Base-by-base conservation (phyloP, 1,139 yeast species). In the Kazachstania sp. region DNA sequence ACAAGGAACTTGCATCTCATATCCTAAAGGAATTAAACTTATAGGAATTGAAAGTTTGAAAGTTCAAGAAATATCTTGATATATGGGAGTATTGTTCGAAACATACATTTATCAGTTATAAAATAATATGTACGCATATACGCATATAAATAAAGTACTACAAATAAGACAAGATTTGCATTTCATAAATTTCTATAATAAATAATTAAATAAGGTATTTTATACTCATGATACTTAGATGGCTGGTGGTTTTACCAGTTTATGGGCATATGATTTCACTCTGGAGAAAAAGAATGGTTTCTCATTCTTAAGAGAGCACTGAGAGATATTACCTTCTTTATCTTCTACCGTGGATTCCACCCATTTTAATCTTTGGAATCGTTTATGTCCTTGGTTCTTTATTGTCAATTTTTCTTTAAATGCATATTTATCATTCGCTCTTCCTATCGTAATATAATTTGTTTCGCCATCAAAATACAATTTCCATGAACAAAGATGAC, bases 1-100 rank as follows among this genome's bases (percentile, higher is more conserved):
- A 88, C 69, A 90, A 90, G 70, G 82, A 88, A 11, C 72, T 90
- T 64, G 97, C 97, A 3, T 81, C 92, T 51, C 90, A 83, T 65
- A 83, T 90, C 42, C 75, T 90, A 67, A 77, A 77, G 51, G 90
- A 86, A 58, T 73, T 88, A 66, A 83, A 84, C 58, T 71, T 88
- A 58, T 83, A 44, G 18, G 41, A 3, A 6, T 8, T 40, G 13
- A 13, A 15, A 20, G 9, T 23, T 37, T 31, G 2, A 31, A 31
- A 2, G 8, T 23, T 32, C 11, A 2, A 5, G 16, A 11, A 32
- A 15, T n/a, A 1, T 32, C 28, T 2, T 23, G 28, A 2, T 4
- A 9, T 9, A 2, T 23, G 6, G 3, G 6, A 2, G 8, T 9
- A 23, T 7, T 7, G 8, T 23, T 23, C 6, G 8, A 4, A 23